These are phyloP conservation scores for Aspergillus unguis DNA, from an alignment of 2,329 filamentous ascomycete genomes.

Conservation along the genomic window DNA sequence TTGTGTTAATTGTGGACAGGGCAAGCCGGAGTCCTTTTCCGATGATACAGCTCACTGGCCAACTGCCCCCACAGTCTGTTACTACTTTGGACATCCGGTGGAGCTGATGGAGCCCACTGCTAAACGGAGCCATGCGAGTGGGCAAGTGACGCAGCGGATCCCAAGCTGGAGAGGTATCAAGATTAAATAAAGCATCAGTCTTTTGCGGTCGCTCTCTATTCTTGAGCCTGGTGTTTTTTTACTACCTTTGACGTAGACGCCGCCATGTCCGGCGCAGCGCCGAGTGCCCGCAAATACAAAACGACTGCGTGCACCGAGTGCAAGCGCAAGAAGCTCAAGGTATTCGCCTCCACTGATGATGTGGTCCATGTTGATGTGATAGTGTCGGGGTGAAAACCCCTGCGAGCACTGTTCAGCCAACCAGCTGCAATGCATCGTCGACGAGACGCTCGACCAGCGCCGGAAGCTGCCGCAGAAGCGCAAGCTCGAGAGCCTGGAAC, in stretches of 20 bases:
- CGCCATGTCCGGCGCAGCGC: slow-evolving; percentile 12
- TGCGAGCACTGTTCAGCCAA: slow-evolving; percentile 28
- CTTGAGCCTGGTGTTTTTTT: slow-evolving; percentile 13
- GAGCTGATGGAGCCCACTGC: no score
- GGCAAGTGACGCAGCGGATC: no score
- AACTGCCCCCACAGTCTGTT: no score
- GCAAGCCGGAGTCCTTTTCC: no score
- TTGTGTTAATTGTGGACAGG: no score
- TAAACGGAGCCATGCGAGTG: no score
- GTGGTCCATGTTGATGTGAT: not conserved
- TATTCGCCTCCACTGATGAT: not conserved
- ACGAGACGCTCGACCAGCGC: slow-evolving; percentile 28
- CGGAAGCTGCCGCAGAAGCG: slow-evolving; percentile 25
- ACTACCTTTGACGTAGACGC: slow-evolving; percentile 9
- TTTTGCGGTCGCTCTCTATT: no score
- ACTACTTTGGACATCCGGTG: no score
- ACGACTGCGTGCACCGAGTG: slow-evolving; percentile 24
- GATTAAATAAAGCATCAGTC: no score
- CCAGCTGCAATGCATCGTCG: slow-evolving; percentile 24
- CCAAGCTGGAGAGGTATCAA: not conserved
- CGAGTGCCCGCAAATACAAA: slow-evolving; percentile 20
- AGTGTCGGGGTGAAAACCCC: slow-evolving; percentile 29
- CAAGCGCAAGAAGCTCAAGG: slow-evolving; percentile 25
- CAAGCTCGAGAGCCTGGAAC: slow-evolving; percentile 21
- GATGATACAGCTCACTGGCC: no score